Conservation (phyloP, 169 alveolate species). For the Plasmodium adleri region DNA sequence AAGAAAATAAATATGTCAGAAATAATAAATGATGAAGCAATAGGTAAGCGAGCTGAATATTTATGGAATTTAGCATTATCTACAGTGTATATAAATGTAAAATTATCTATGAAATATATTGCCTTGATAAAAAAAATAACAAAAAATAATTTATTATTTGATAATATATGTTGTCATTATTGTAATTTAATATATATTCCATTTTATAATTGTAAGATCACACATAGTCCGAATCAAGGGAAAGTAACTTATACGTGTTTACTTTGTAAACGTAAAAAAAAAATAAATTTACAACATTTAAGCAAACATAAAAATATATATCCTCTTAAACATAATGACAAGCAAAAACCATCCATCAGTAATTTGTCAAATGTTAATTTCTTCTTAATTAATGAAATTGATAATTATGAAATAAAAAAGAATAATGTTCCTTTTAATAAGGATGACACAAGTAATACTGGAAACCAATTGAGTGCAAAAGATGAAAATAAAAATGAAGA, state of each 20-base stretch:
- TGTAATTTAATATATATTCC: constrained; percentile 75
- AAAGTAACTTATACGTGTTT: constrained; percentile 14
- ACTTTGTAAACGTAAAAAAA: constrained; percentile 52
- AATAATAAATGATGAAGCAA: constrained; percentile 17
- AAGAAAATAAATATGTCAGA: constrained; percentile 9
- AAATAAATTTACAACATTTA: not conserved
- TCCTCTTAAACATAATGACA: not conserved
- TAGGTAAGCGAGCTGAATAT: constrained; percentile 42
- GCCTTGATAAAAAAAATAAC: constrained; percentile 58
- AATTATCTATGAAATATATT: constrained; percentile 69
- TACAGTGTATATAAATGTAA: constrained; percentile 39
- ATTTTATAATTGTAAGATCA: constrained; percentile 63
- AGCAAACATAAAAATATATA: not conserved
- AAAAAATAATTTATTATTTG: constrained; percentile 24
- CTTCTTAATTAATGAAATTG: constrained; percentile 61
- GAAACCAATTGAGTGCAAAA: no score
- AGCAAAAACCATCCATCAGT: not conserved
- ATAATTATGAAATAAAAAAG: constrained; percentile 22
- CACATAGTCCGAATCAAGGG: not conserved
- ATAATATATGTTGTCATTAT: constrained; percentile 54
- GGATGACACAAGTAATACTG: not conserved
- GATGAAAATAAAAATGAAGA: not conserved
- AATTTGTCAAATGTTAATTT: not conserved
- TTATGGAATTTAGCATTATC: constrained; percentile 75
- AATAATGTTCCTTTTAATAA: not conserved